Conservation (phyloP, 805 yeast genomes). For the Ogataea minuta region DNA sequence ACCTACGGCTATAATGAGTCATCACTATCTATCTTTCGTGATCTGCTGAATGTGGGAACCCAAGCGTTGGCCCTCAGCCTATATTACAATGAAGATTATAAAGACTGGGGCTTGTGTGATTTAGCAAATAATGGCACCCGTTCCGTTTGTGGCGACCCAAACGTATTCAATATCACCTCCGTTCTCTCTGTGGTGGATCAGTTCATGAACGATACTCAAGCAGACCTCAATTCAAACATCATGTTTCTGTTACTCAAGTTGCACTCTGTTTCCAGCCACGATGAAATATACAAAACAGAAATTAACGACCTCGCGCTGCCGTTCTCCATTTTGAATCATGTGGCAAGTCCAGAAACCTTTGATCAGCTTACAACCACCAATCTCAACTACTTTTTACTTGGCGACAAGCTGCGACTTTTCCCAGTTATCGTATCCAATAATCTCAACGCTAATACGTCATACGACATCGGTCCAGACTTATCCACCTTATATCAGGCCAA, state of each 20-base stretch:
- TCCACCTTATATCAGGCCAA: slow-evolving; percentile 10
- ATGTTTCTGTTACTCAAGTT: slow-evolving; percentile 42
- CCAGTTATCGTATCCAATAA: slow-evolving; percentile 35
- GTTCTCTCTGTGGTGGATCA: slow-evolving; percentile 31
- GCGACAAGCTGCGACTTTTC: slow-evolving; percentile 35
- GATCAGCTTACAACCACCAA: slow-evolving; percentile 20
- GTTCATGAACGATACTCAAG: slow-evolving; percentile 42
- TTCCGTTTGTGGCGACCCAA: slow-evolving; percentile 15
- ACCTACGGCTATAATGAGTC: slow-evolving; percentile 32
- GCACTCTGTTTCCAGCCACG: slow-evolving; percentile 19
- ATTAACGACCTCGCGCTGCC: slow-evolving; percentile 10
- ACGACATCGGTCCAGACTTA: slow-evolving; percentile 26
- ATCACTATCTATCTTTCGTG: slow-evolving; percentile 29
- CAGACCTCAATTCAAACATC: slow-evolving; percentile 44
- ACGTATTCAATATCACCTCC: slow-evolving; percentile 22
- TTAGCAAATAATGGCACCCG: slow-evolving; percentile 29
- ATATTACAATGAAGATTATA: slow-evolving; percentile 49
- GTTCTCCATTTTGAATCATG: slow-evolving; percentile 1
- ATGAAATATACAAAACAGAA: slow-evolving; percentile 9
- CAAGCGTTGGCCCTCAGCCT: slow-evolving; percentile 50
- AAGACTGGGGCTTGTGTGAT: slow-evolving; percentile 59
- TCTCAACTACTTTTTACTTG: slow-evolving; percentile 35
- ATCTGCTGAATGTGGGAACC: slow-evolving; percentile 43
- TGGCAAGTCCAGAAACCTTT: slow-evolving; percentile 1
- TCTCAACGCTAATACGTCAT: slow-evolving; percentile 31